These are phyloP conservation scores for Gymnopilus junonius DNA, from an alignment of 768 basidiomycete genomes.

Conservation along the genomic window DNA sequence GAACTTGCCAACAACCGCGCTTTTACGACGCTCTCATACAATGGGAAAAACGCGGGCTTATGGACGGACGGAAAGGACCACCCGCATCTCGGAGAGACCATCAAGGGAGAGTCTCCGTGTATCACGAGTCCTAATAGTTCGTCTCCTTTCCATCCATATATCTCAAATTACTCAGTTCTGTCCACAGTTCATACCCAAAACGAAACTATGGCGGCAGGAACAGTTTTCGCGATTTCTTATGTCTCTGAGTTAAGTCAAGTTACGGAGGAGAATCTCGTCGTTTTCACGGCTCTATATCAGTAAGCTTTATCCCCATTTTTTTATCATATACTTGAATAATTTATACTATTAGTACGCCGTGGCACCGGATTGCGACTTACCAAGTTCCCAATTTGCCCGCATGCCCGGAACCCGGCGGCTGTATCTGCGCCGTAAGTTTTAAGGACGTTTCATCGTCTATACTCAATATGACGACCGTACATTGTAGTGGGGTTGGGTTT, in stretches of 20 bases:
- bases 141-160: constrained; percentile 7
- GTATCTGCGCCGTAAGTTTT: constrained; percentile 46
- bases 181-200: constrained; percentile 48
- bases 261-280: constrained; percentile 46
- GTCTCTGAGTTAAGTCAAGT: constrained; percentile 42
- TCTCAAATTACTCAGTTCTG: not conserved
- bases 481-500: constrained; percentile 49
- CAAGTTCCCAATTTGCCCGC: constrained; percentile 46
- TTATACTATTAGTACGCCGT: constrained; percentile 39
- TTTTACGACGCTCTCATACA: constrained; percentile 42
- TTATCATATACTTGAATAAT: not conserved
- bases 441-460: not conserved
- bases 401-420: constrained; percentile 42
- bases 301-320: constrained; percentile 20
- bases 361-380: constrained; percentile 47
- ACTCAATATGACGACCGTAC: not conserved
- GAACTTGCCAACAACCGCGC: constrained; percentile 47
- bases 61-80: constrained; percentile 42
- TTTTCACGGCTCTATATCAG: constrained; percentile 46
- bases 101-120: constrained; percentile 34
- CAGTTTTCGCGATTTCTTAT: constrained; percentile 51
- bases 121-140: constrained; percentile 41
- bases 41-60: constrained; percentile 27
- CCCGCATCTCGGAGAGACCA: constrained; percentile 29
- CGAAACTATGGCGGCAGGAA: constrained; percentile 49